Percentiles rank a stretch among this genome's conserved stretches.
phyloP scores from a whole-genome alignment of 805 yeast genomes.

The Saturnispora silvae region DNA sequence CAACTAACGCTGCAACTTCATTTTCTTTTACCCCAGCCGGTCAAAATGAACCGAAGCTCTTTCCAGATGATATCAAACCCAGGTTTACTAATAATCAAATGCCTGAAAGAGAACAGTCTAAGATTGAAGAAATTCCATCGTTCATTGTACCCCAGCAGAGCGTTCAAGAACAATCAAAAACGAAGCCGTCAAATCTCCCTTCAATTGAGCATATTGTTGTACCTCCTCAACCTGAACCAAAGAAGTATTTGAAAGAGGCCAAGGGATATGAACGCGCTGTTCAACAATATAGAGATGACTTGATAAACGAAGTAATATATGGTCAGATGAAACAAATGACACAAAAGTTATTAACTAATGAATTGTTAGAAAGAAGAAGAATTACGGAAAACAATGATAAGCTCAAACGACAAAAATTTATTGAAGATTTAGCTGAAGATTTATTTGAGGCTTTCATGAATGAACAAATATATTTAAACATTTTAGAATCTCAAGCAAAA shows the following conservation, averaged over 20 bases:
- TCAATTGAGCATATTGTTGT: no score
- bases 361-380: constrained; percentile 1
- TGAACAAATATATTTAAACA: constrained; percentile 39
- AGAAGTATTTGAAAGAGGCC: constrained; percentile 20
- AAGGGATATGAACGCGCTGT: constrained; percentile 25
- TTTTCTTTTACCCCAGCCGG: background rate
- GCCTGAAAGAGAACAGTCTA: no score
- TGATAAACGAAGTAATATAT: constrained; percentile 20
- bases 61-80: no score
- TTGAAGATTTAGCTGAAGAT: constrained; percentile 33
- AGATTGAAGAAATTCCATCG: background rate
- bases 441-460: constrained; percentile 50
- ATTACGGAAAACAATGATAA: constrained; percentile 14
- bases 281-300: constrained; percentile 14
- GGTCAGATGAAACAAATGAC: constrained; percentile 17
- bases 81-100: no score
- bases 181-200: no score
- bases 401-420: constrained; percentile 22
- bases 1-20: background rate
- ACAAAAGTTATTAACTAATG: background rate
- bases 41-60: no score
- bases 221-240: constrained; percentile 1
- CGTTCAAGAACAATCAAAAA: no score
- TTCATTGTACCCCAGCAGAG: no score
- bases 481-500: constrained; percentile 38